phyloP scores from a whole-genome alignment of 164 flowering plant species.

The Santalum album region DNA sequence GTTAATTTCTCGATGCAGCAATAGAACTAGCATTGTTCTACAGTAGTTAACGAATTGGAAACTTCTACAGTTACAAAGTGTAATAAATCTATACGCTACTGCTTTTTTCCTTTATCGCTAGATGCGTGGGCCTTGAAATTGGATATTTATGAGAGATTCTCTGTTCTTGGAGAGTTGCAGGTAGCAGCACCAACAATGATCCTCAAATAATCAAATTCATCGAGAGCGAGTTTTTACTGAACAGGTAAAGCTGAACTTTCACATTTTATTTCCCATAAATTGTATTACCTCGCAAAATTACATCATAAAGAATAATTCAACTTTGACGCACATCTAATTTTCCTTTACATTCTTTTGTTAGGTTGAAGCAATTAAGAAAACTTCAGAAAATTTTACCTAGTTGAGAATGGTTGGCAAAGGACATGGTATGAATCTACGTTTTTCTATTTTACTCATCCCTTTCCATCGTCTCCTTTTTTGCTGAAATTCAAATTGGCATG shows the following conservation, averaged over 20 bases:
- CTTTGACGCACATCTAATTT: too few species aligned
- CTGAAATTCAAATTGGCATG: background rate
- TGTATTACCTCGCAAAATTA: too few species aligned
- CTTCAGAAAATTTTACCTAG: slow-evolving; percentile 26
- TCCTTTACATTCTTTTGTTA: background rate
- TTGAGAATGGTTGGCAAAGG: slow-evolving; percentile 31
- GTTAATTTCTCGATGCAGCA: slow-evolving; percentile 27
- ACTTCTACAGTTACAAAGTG: slow-evolving; percentile 41
- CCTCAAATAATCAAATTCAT: slow-evolving; percentile 27
- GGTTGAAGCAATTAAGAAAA: slow-evolving; percentile 36
- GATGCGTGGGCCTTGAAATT: background rate
- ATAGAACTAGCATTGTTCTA: slow-evolving; percentile 59
- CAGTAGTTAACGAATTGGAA: slow-evolving; percentile 64
- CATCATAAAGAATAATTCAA: too few species aligned
- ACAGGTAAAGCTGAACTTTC: slow-evolving; percentile 27
- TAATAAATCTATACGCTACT: slow-evolving; percentile 15
- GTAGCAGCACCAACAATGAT: slow-evolving; percentile 25
- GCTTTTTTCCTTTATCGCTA: background rate
- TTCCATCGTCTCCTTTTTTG: background rate
- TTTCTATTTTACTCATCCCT: background rate
- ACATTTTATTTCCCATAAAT: too few species aligned
- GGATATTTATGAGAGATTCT: background rate
- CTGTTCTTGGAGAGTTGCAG: slow-evolving; percentile 10
- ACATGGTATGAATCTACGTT: slow-evolving; percentile 22
- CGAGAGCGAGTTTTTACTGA: slow-evolving; percentile 30